Evolutionary conservation across 192 early-diverging fungal species (phyloP), one percentile per base, ranked within the genome.

Genomic region (Anaeromyces robustus): DNA sequence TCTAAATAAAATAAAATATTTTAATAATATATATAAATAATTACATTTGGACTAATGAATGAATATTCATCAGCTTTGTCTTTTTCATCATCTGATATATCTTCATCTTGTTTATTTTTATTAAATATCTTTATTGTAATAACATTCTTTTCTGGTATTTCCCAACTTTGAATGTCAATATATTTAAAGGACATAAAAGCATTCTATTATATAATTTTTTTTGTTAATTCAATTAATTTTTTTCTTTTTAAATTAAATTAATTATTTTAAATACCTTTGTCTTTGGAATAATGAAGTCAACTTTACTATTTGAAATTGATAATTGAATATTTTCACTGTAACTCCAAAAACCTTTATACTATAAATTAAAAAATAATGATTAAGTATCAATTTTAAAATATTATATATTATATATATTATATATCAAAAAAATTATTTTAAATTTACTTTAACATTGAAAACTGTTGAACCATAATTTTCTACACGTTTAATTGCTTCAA

Each of bases 391-490:
- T n/a, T n/a, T n/a, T n/a, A n/a, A n/a, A n/a, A 34, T 34, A 34
- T 34, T 34, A 34, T 34, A 34, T 34, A 34, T 34, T 34, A 34
- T 7, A 34, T 34, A 34, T 34, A 34, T 34, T 34, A 34, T 4
- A 34, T 34, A 34, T 7, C 32, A 12, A 7, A 34, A 34, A 34
- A 34, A 34, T 4, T 41, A 14, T 1, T 41, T 6, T 11, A 82
- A 28, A 84, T 86, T 30, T 78, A 86, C 85, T 78, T 84, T 88
- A 26, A 86, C 88, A 29, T 83, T 80, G 78, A 86, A 90, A 13
- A 89, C 52, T 1, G 86, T 78, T 13, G 86, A 80, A 13, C 89
- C 89, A 79, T 89, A 90, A 34, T 85, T 83, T 52, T 83, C 82
- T 77, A 86, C 86, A 12, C 12, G n/a, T 32, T 83, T 84, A 29